Conservation (phyloP, 768 basidiomycete genomes). For the Suillus subalutaceus region DNA sequence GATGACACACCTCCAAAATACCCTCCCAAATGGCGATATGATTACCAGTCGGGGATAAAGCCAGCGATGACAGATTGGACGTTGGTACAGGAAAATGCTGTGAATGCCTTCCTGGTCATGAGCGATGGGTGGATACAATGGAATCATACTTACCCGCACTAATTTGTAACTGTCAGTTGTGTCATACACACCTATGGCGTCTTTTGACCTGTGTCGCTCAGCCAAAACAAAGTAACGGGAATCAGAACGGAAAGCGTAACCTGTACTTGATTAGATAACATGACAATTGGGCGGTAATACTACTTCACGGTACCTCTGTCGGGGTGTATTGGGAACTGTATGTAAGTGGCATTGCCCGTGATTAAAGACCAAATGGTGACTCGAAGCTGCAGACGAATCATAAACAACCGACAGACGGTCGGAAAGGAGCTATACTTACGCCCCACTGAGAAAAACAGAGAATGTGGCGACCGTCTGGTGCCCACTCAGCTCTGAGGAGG, state of each 20-base stretch:
- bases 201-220: constrained; percentile 89
- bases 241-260: constrained; percentile 78
- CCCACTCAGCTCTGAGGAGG: constrained; percentile 88
- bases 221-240: constrained; percentile 84
- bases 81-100: constrained; percentile 89
- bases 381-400: constrained; percentile 58
- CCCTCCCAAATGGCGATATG: constrained; percentile 84
- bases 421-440: constrained; percentile 51
- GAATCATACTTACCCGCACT: constrained; percentile 52
- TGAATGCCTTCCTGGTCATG: constrained; percentile 20
- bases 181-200: constrained; percentile 87
- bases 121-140: constrained; percentile 16
- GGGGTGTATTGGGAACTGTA: constrained; percentile 83
- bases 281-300: not conserved
- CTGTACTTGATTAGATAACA: constrained; percentile 38
- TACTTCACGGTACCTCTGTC: constrained; percentile 59
- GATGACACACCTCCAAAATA: constrained; percentile 65
- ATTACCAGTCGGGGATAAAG: constrained; percentile 77
- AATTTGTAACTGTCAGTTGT: constrained; percentile 67
- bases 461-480: constrained; percentile 78
- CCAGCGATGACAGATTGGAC: constrained; percentile 65
- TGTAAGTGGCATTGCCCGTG: constrained; percentile 75
- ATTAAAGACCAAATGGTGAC: constrained; percentile 86
- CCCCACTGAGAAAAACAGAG: constrained; percentile 94
- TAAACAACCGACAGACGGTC: constrained; percentile 3